Base-by-base conservation (phyloP, 2,329 filamentous ascomycete species). In the Penicillium sp. region DNA sequence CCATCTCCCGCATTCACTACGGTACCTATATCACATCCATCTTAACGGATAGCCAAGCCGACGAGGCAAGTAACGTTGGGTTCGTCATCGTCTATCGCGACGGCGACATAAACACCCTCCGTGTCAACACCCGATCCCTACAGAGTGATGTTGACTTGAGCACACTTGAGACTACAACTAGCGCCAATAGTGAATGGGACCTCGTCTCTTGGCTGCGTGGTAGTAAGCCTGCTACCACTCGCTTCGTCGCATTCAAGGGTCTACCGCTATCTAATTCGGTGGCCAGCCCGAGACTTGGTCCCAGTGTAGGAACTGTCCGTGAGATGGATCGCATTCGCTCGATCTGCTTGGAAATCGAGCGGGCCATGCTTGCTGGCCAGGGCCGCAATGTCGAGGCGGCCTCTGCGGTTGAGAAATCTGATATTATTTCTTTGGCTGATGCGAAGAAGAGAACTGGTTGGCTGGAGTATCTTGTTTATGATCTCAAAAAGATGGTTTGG, bases 401-500 rank as follows among this genome's bases (percentile, higher is more conserved):
- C 38, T 71, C 70, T 14, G 55, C 76, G 14, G 74, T 85, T 3
- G 78, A 84, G 56, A 75, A 85, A 55, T 77, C 76, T 38, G 88
- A 93, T 64, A 90, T 99, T 47, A 90, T 99, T 48, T 90, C 86
- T 23, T 71, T 96, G 49, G 85, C 84, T 2, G 91, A 97, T 67
- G 94, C 94, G 53, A 93, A 84, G 80, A 89, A 84, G 77, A 91
- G 87, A 57, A 97, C 93, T 0, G 90, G 91, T 0, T 80, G 95
- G 64, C 72, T 97, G 48, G 93, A 97, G 74, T 87, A 93, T 70
- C 75, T 95, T 67, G 90, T 91, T 1, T 91, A 97, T 77, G 89
- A 88, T 55, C 81, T 97, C 65, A 97, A 96, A 83, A 96, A 90
- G 78, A 75, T 97, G 70, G 91, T 99, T 11, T 97, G 94, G 94